Evolutionary conservation across 2,329 filamentous ascomycete species (phyloP), one percentile per base, ranked within the genome.

Genomic region (Hypoxylon sp.): DNA sequence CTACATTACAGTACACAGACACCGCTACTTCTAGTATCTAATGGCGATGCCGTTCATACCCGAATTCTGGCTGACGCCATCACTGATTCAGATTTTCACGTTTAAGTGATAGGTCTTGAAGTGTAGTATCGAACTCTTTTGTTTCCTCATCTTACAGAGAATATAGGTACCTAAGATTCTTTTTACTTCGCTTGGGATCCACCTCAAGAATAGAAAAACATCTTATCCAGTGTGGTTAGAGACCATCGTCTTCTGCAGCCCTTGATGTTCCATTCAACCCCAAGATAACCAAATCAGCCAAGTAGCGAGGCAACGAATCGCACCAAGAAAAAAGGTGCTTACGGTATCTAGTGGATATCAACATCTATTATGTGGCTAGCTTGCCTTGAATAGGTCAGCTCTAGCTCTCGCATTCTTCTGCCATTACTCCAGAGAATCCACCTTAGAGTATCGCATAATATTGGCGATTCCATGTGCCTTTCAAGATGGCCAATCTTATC

Each of bases 61-160:
- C 33, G 19, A 39, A 19, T 19, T 35, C 24, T 62, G 24, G 67
- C 63, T 70, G 67, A 64, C 63, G 55, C 67, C 67, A 67, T 63
- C 63, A 44, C 57, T 42, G 8, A 48, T 17, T 57, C 14, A 42
- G 42, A 46, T 37, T 26, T 13, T 29, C 11, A 58, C 35, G n/a
- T 44, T 46, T 6, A 58, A 22, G 57, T 57, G 26, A 39, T 31
- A 44, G 8, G 22, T 57, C 31, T 64, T 17, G 44, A 33, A 8
- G 13, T 44, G 35, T 31, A 53, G 22, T 22, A 17, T 55, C 9
- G 19, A 42, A 19, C 24, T 35, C 14, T 1, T 33, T 37, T 13
- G 17, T 44, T 10, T 54, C 14, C 26, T 31, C 22, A 5, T 44
- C 14, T 42, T 14, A 22, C 29, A n/a, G n/a, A 57, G 5, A 47